phyloP scores from a whole-genome alignment of 495 filamentous ascomycete genomes.

The Daldinia decipiens region DNA sequence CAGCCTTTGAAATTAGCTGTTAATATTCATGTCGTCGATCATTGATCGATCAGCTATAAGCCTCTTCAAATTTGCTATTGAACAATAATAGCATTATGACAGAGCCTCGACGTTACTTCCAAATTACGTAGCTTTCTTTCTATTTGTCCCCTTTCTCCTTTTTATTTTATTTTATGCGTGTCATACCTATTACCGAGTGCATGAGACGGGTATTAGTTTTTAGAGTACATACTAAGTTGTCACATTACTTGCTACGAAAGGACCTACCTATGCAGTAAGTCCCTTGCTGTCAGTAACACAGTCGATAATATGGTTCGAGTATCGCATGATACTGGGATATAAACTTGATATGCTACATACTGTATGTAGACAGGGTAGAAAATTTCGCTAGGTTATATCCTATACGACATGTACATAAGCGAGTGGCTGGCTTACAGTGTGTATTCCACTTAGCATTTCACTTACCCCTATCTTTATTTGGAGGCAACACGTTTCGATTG shows the following conservation, averaged over 20 bases:
- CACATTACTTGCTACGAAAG: neutral
- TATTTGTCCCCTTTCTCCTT: slow-evolving; percentile 3
- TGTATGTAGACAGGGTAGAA: slow-evolving; percentile 15
- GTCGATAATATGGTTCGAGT: slow-evolving; percentile 20
- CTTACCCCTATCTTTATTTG: neutral
- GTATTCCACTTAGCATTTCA: neutral
- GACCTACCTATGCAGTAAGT: slow-evolving; percentile 3
- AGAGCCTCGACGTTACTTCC: slow-evolving; percentile 4
- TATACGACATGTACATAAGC: slow-evolving; percentile 6
- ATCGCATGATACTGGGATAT: slow-evolving; percentile 13
- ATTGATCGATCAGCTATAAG: slow-evolving; percentile 1
- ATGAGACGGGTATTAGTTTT: neutral
- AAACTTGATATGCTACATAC: neutral
- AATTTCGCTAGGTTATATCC: slow-evolving; percentile 5
- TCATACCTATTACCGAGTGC: neutral
- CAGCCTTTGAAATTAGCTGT: neutral
- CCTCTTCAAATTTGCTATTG: neutral
- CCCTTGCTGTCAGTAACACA: slow-evolving; percentile 20
- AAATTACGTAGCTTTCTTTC: slow-evolving; percentile 1
- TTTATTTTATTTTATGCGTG: neutral
- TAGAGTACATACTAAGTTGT: slow-evolving; percentile 1
- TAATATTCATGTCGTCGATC: slow-evolving; percentile 6
- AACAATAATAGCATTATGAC: neutral
- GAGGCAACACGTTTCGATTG: neutral
- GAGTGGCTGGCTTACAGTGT: neutral